Percentiles rank a stretch among this genome's conserved stretches.
Conservation (phyloP, 768 basidiomycete genomes). For the Xanthoconium purpureum region DNA sequence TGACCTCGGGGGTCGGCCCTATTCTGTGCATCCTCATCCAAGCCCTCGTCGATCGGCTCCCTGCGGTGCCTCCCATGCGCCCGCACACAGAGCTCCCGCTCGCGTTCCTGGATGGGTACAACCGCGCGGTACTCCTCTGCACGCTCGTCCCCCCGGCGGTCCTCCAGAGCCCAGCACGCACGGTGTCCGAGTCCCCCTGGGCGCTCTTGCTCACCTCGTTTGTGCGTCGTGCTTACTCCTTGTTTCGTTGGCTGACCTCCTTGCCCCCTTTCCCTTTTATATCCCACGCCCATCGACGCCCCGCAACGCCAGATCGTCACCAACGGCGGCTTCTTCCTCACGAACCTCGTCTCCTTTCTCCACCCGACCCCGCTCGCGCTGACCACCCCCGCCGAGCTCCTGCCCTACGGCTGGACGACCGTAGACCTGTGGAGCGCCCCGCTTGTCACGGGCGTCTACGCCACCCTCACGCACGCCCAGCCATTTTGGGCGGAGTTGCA, state of each 20-base stretch:
- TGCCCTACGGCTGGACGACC: constrained; percentile 81
- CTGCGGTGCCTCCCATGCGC: constrained; percentile 43
- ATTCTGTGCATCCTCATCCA: constrained; percentile 60
- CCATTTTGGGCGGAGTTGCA: constrained; percentile 75
- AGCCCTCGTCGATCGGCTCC: constrained; percentile 59
- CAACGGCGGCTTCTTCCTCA: constrained; percentile 80
- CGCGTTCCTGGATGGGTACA: constrained; percentile 72
- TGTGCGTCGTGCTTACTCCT: constrained; percentile 38
- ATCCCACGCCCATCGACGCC: background rate
- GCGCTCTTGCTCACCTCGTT: constrained; percentile 71
- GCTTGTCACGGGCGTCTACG: constrained; percentile 70
- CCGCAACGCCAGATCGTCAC: constrained; percentile 50
- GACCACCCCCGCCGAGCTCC: constrained; percentile 76
- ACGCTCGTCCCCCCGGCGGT: constrained; percentile 72
- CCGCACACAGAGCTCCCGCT: constrained; percentile 67
- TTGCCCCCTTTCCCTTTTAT: too few relatives aligned
- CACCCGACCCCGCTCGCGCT: constrained; percentile 66
- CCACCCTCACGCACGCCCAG: constrained; percentile 82
- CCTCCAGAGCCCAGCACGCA: constrained; percentile 45
- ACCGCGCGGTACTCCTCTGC: constrained; percentile 76
- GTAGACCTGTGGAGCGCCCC: constrained; percentile 87
- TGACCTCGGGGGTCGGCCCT: constrained; percentile 67
- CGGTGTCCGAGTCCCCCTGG: constrained; percentile 67
- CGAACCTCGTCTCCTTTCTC: constrained; percentile 71
- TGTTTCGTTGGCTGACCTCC: too few relatives aligned